Percentiles rank a stretch among this genome's conserved stretches.
Evolutionary conservation across 1,139 yeast species (phyloP).

Genomic region (Cylindricascospora bacillispora): DNA sequence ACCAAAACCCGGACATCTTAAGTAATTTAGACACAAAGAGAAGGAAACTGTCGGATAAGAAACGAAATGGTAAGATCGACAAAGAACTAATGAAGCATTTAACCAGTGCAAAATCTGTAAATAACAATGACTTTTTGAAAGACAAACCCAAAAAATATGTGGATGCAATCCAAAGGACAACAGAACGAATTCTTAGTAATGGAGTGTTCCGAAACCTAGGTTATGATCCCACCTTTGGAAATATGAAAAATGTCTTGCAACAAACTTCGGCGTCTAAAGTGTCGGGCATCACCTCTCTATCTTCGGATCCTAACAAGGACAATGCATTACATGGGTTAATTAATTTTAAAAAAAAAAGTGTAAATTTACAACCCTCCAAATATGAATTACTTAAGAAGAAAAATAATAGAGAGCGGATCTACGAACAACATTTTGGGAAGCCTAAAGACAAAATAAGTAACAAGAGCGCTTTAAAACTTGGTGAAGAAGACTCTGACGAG

Average conservation of each 20-base stretch:
- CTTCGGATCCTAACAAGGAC: conserved; percentile 3
- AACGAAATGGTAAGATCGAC: conserved; percentile 14
- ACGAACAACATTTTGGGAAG: conserved; percentile 13
- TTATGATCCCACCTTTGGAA: conserved; percentile 37
- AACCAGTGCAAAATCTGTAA: conserved; percentile 3
- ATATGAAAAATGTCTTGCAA: conserved; percentile 14
- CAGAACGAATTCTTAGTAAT: conserved; percentile 29
- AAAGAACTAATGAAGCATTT: conserved; percentile 9
- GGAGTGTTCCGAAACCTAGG: conserved; percentile 34
- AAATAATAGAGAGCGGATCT: conserved; percentile 18
- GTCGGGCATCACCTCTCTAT: too few relatives aligned
- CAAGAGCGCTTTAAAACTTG: too few relatives aligned
- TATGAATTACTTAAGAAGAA: conserved; percentile 19
- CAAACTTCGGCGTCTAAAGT: too few relatives aligned
- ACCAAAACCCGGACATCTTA: conserved; percentile 35
- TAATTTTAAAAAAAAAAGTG: conserved; percentile 24
- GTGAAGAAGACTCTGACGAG: conserved; percentile 7
- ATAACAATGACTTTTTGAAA: conserved; percentile 4
- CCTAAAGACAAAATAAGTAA: too few relatives aligned
- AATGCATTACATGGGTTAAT: conserved; percentile 14
- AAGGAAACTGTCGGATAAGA: conserved; percentile 17
- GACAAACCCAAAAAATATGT: conserved; percentile 5
- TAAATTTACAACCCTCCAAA: conserved; percentile 23
- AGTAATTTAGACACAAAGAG: conserved; percentile 25
- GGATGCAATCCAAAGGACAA: conserved; percentile 17